Evolutionary conservation across 116 monocot genomes (phyloP).

Genomic region (Zostera marina): DNA sequence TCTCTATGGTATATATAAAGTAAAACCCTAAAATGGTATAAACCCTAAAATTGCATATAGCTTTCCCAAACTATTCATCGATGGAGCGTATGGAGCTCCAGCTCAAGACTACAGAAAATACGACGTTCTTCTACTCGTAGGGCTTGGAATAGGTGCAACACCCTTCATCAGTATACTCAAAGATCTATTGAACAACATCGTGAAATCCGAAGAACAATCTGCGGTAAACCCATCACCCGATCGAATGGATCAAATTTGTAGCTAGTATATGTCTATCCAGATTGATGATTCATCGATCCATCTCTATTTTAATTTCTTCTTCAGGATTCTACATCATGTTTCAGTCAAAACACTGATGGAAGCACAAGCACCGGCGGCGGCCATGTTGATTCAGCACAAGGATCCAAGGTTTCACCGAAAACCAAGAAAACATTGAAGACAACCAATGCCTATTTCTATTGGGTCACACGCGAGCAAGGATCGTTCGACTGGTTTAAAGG

Average conservation of each 20-base stretch:
- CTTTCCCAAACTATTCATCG: constrained; percentile 82
- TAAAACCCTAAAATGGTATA: no score
- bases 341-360: constrained; percentile 11
- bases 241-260: no score
- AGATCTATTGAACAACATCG: constrained; percentile 72
- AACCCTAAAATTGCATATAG: no score
- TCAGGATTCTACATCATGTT: constrained; percentile 42
- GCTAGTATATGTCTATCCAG: neutral
- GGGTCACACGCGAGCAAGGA: constrained; percentile 92
- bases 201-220: constrained; percentile 76
- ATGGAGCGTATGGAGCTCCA: constrained; percentile 87
- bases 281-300: no score
- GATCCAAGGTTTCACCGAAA: constrained; percentile 15
- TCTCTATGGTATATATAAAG: no score
- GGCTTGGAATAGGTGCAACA: constrained; percentile 93
- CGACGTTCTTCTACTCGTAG: constrained; percentile 75
- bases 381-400: constrained; percentile 27
- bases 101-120: constrained; percentile 90
- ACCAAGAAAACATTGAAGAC: constrained; percentile 50
- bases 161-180: constrained; percentile 92
- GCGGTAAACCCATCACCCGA: no score
- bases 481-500: constrained; percentile 99
- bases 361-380: constrained; percentile 17
- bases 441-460: constrained; percentile 93
- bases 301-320: no score